Base-by-base conservation (phyloP, 177 flowering plant genomes). In the Tripterygium wilfordii region DNA sequence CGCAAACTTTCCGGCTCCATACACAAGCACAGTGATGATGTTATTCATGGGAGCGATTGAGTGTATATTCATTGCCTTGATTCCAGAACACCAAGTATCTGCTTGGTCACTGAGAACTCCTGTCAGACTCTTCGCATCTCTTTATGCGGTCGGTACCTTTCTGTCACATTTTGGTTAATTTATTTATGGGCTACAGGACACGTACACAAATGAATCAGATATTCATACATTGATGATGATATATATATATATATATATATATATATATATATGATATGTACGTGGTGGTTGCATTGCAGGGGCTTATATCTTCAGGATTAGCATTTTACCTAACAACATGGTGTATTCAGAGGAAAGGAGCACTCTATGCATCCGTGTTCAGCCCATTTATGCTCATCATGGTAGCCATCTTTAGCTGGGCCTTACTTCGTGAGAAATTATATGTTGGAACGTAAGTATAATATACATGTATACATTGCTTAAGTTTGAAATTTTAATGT, bases 321-420 rank as follows among this genome's bases (percentile, higher is more conserved):
- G 78, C 85, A 17, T 72, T 71, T 53, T 61, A 67, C 54, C 46
- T 85, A 8, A 79, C 74, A 72, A 51, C 80, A 9, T 92, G 96
- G 96, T 58, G 78, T 35, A 82, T 92, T 5, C 62, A 75, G 22
- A 73, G 53, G 56, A 88, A 76, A 65, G 96, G 98, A 16, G 82
- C 96, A 26, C 81, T 92, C 5, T 92, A 80, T 22, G 96, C 76
- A 18, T 88, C 98, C 0, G 83, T 86, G 50, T 88, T 88, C 67
- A 85, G 63, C 58, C 98, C 98, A 0, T 52, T 88, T 54, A 41
- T 85, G 60, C 79, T 92, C 0, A 67, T 92, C 18, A 64, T 88
- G 15, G 90, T 80, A 2, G 96, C 90, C 0, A 28, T 85, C 8
- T 18, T 75, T 0, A 82, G 96, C 24, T 85, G 92, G 94, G 82